Percentiles rank a stretch among this genome's conserved stretches.
Conservation (phyloP, 1,284 basidiomycete species). For the Ustilago tritici region DNA sequence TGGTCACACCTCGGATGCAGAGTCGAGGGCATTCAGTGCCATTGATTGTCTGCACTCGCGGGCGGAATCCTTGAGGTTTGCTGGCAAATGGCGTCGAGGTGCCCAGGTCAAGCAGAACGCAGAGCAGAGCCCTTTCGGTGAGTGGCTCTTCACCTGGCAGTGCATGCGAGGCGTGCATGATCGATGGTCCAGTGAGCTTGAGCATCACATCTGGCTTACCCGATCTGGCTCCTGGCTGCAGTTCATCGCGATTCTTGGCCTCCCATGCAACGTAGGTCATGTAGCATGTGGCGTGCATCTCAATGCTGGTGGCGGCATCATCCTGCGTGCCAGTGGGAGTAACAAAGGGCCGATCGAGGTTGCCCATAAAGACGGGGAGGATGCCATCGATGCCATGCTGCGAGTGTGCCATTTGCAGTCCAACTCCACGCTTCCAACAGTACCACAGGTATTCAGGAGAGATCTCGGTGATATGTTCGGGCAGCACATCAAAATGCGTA, state of each 20-base stretch:
- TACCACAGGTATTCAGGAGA: slow-evolving; percentile 29
- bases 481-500: slow-evolving; percentile 35
- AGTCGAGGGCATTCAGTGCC: slow-evolving; percentile 13
- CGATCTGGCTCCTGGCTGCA: not conserved
- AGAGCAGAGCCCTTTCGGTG: slow-evolving; percentile 8
- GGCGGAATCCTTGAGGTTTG: not conserved
- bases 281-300: not conserved
- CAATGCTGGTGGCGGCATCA: not conserved
- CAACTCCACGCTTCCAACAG: slow-evolving; percentile 40
- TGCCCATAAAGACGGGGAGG: slow-evolving; percentile 26
- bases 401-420: slow-evolving; percentile 8
- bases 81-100: not conserved
- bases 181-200: slow-evolving; percentile 5
- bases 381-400: slow-evolving; percentile 31
- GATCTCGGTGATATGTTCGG: not conserved
- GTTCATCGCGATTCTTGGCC: slow-evolving; percentile 7
- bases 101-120: slow-evolving; percentile 16
- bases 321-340: not conserved
- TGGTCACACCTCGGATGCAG: slow-evolving; percentile 5
- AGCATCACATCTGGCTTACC: not conserved
- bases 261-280: slow-evolving; percentile 33
- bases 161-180: not conserved
- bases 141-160: not conserved
- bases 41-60: not conserved
- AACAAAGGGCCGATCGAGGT: slow-evolving; percentile 9